Evolutionary conservation across 2,329 filamentous ascomycete species (phyloP).

Genomic region (Ascochyta koolunga): DNA sequence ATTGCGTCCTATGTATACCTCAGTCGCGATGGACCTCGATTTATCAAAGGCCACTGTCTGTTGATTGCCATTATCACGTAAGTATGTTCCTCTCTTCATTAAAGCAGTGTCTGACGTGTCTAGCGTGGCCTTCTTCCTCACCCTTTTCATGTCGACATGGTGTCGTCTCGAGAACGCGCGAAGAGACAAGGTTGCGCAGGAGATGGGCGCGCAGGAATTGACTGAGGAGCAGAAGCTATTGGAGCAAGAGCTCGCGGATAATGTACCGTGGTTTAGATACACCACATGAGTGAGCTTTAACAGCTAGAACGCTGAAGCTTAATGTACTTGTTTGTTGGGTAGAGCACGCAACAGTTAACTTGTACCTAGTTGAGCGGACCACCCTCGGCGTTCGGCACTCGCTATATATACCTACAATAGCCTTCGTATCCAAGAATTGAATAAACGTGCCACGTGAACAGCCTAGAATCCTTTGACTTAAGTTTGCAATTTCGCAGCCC

Average conservation of each 20-base stretch:
- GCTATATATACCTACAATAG: too few relatives aligned
- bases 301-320: not conserved
- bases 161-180: conserved; percentile 63
- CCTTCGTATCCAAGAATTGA: not conserved
- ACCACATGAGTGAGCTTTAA: conserved; percentile 16
- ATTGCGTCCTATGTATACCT: conserved; percentile 60
- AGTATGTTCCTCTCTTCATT: not conserved
- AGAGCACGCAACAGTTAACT: not conserved
- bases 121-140: conserved; percentile 58
- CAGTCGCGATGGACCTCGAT: conserved; percentile 51
- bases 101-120: conserved; percentile 3
- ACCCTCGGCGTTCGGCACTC: too few relatives aligned
- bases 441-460: not conserved
- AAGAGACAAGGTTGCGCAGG: conserved; percentile 55
- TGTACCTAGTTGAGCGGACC: too few relatives aligned
- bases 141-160: conserved; percentile 63
- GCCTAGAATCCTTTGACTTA: not conserved
- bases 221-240: conserved; percentile 59
- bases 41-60: conserved; percentile 54
- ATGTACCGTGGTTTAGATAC: conserved; percentile 56
- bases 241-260: conserved; percentile 63
- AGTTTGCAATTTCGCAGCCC: conserved; percentile 1
- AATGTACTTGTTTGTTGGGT: too few relatives aligned
- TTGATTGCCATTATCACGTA: conserved; percentile 54
- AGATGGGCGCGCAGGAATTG: conserved; percentile 55